Conservation (phyloP, 1,284 basidiomycete genomes). For the Cryptococcus hybrid region DNA sequence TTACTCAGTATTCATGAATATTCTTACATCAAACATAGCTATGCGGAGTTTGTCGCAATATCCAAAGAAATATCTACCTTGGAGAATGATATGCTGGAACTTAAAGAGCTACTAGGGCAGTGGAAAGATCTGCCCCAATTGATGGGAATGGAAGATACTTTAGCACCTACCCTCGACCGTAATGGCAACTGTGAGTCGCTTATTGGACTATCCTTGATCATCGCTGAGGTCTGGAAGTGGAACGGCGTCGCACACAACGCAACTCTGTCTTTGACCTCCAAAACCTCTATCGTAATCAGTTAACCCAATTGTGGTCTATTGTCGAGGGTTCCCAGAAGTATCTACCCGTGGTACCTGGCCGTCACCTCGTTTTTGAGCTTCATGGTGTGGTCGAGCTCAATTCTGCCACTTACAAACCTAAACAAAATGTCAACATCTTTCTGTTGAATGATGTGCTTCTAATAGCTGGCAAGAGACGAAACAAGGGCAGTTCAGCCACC, state of each 20-base stretch:
- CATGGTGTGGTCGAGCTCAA: slow-evolving; percentile 83
- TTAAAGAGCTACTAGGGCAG: slow-evolving; percentile 89
- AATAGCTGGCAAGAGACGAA: slow-evolving; percentile 64
- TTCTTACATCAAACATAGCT: slow-evolving; percentile 56
- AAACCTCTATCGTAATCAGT: slow-evolving; percentile 89
- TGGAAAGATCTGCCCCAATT: slow-evolving; percentile 95
- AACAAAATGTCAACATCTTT: slow-evolving; percentile 83
- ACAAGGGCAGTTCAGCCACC: slow-evolving; percentile 51
- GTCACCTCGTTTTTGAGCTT: slow-evolving; percentile 86
- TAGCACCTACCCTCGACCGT: slow-evolving; percentile 45
- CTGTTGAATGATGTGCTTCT: slow-evolving; percentile 88
- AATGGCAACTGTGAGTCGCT: slow-evolving; percentile 35
- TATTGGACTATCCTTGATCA: not conserved
- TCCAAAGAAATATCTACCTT: slow-evolving; percentile 96
- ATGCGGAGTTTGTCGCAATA: slow-evolving; percentile 92
- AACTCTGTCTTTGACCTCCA: slow-evolving; percentile 91
- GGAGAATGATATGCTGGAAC: slow-evolving; percentile 96
- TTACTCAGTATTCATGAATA: not conserved
- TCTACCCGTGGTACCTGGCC: slow-evolving; percentile 80
- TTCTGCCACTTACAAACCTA: slow-evolving; percentile 90
- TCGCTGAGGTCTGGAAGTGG: slow-evolving; percentile 40
- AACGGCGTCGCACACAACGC: slow-evolving; percentile 67
- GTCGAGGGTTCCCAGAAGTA: slow-evolving; percentile 98
- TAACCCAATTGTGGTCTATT: slow-evolving; percentile 83
- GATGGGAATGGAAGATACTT: slow-evolving; percentile 71